Base-by-base conservation (phyloP, 345 rosid species). In the Pugionium cornutum region DNA sequence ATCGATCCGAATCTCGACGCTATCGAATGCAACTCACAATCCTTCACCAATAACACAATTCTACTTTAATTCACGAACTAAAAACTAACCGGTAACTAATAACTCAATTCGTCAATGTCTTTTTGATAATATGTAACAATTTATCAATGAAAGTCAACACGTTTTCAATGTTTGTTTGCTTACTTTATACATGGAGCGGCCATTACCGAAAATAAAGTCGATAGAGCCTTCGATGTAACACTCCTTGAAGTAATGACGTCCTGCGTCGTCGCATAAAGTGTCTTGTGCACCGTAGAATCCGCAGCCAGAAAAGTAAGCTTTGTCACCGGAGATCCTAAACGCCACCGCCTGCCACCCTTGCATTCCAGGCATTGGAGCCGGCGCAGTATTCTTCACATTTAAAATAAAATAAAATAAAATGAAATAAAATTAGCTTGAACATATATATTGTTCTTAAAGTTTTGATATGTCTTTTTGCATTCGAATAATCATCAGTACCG, bases 261-360 rank as follows among this genome's bases (percentile, higher is more conserved):
- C 98, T 0, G 98, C 96, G 9, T 92, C 98, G 56, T 92, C 94
- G 7, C 97, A 89, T 8, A 89, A 80, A 7, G 98, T 92, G 79
- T 89, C 97, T 64, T 92, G 98, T 6, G 98, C 97, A 0, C 98
- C 96, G 33, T 86, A 89, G 65, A 92, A 92, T 29, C 98, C 97
- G 47, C 97, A 89, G 10, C 96, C 89, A 0, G 87, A 77, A 78
- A 92, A 92, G 76, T 81, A 89, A 0, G 96, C 96, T 79, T 92
- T 92, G 69, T 89, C 98, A 0, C 98, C 96, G 0, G 97, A 88
- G 67, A 92, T 88, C 10, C 97, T 82, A 64, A 92, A 84, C 11
- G 98, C 96, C 66, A 66, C 98, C 30, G 97, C 98, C 69, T 92
- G 98, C 96, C 92, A 83, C 18, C 97, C 96, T 69, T 88, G 81